These are phyloP conservation scores for Botrytis fabae DNA, from an alignment of 2,329 filamentous ascomycete species.

Conservation along the genomic window DNA sequence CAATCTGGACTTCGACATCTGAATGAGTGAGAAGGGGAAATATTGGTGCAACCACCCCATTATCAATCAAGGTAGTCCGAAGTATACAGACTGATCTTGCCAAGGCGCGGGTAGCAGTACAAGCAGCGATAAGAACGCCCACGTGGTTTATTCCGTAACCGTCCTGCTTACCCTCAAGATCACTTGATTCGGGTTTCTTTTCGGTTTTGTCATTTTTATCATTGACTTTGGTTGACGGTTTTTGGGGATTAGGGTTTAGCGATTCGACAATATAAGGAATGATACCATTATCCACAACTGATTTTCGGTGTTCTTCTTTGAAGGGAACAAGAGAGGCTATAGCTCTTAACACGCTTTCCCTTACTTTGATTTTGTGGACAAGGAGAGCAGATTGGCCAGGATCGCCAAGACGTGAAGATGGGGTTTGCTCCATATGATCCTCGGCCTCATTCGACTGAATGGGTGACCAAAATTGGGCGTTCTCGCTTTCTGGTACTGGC, in stretches of 20 bases:
- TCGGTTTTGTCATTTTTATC: slow-evolving; percentile 42
- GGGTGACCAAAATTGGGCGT: slow-evolving; percentile 56
- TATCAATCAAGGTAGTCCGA: slow-evolving; percentile 83
- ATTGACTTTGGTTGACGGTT: slow-evolving; percentile 45
- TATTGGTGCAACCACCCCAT: slow-evolving; percentile 75
- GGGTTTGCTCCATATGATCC: slow-evolving; percentile 28
- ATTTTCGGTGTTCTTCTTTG: slow-evolving; percentile 81
- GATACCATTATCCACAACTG: slow-evolving; percentile 78
- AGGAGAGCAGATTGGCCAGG: slow-evolving; percentile 60
- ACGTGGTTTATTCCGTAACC: slow-evolving; percentile 73
- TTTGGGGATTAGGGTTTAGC: slow-evolving; percentile 62
- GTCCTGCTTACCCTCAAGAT: slow-evolving; percentile 27
- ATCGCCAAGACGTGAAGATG: slow-evolving; percentile 56
- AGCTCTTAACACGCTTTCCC: slow-evolving; percentile 75
- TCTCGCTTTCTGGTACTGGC: slow-evolving; percentile 49
- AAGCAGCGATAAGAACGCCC: slow-evolving; percentile 79
- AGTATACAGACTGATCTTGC: slow-evolving; percentile 82
- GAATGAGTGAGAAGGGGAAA: slow-evolving; percentile 73
- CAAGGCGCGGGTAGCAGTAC: slow-evolving; percentile 76
- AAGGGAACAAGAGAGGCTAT: slow-evolving; percentile 78
- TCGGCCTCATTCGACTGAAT: slow-evolving; percentile 26
- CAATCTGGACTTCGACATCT: slow-evolving; percentile 78
- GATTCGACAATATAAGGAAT: slow-evolving; percentile 83
- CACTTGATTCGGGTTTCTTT: slow-evolving; percentile 24
- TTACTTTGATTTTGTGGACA: slow-evolving; percentile 71